phyloP scores from a whole-genome alignment of 148 eudicot species.

The Chenopodium formosanum region DNA sequence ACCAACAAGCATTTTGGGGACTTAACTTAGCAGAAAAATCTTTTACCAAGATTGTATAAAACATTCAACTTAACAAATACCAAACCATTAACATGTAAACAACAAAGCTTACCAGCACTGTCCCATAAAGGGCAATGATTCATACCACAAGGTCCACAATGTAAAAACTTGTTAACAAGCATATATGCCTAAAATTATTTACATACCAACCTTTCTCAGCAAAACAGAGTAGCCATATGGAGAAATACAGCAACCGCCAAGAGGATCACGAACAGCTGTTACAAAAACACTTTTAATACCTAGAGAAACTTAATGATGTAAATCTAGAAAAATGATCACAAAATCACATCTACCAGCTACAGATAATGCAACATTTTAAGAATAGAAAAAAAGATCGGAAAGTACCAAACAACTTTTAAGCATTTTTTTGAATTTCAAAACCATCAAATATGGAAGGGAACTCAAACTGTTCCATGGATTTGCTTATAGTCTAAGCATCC shows the following conservation, averaged over 20 bases:
- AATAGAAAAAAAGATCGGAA: not conserved
- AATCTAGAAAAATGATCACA: not conserved
- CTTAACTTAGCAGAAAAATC: not conserved
- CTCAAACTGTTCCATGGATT: too few species aligned
- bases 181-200: not conserved
- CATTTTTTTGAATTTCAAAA: not conserved
- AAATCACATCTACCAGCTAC: not conserved
- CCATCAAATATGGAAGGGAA: not conserved
- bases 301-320: not conserved
- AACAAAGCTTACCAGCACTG: not conserved
- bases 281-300: constrained; percentile 31
- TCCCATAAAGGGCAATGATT: not conserved
- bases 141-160: not conserved
- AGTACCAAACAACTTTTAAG: not conserved
- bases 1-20: not conserved
- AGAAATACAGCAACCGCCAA: constrained; percentile 88
- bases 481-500: not conserved
- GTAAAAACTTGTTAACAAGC: not conserved
- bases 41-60: not conserved
- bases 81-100: not conserved
- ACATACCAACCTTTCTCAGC: constrained; percentile 65
- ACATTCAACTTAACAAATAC: not conserved
- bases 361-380: not conserved
- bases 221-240: constrained; percentile 85
- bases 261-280: constrained; percentile 87